phyloP scores from a whole-genome alignment of 2,329 filamentous ascomycete genomes.

The Fusarium sp. region DNA sequence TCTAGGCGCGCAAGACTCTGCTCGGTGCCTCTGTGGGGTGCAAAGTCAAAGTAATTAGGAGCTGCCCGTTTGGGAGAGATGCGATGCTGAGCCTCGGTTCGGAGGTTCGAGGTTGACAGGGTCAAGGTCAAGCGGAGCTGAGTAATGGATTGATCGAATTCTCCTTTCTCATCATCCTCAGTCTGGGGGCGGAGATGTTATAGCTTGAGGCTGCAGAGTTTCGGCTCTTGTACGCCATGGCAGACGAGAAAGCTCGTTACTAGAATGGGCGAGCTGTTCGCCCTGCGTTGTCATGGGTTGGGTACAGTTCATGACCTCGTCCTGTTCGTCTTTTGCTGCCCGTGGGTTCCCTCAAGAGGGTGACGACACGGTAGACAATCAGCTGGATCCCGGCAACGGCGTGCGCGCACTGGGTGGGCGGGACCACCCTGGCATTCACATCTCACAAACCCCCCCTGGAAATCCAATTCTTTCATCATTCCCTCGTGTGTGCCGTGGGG shows the following conservation, averaged over 20 bases:
- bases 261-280: neutral
- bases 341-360: neutral
- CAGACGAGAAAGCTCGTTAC: conserved; percentile 15
- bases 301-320: neutral
- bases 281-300: neutral
- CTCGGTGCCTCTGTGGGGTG: conserved; percentile 27
- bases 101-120: conserved; percentile 7
- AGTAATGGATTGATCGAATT: conserved; percentile 4
- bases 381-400: neutral
- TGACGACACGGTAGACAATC: neutral
- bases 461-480: conserved; percentile 29
- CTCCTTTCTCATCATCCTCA: conserved; percentile 7
- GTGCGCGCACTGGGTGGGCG: conserved; percentile 2
- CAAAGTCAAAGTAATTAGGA: conserved; percentile 19
- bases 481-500: conserved; percentile 13
- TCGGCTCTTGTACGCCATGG: conserved; percentile 13
- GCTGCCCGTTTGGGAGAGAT: conserved; percentile 4
- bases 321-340: neutral
- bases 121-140: conserved; percentile 13
- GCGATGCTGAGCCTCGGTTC: conserved; percentile 29
- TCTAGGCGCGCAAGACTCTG: neutral
- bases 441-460: conserved; percentile 15
- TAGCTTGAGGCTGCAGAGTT: conserved; percentile 11
- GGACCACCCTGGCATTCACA: conserved; percentile 15
- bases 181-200: conserved; percentile 22